Percentiles rank a stretch among this genome's conserved stretches.
These are phyloP conservation scores for Tuber calosporum DNA, from an alignment of 495 filamentous ascomycete species.

Conservation along the genomic window DNA sequence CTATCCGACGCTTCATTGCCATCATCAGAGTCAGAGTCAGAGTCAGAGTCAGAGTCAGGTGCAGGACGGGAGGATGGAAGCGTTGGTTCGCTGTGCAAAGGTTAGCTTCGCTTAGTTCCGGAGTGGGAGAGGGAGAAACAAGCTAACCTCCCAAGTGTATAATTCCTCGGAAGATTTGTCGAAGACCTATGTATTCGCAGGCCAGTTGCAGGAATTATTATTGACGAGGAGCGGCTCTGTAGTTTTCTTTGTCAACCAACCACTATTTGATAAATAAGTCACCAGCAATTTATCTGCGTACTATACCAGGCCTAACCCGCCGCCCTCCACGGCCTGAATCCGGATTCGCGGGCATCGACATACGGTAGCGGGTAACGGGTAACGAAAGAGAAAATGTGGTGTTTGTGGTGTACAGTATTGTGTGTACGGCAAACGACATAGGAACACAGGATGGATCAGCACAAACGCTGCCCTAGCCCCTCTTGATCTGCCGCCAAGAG, in stretches of 20 bases:
- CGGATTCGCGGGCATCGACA: background rate
- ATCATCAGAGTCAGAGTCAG: constrained; percentile 1
- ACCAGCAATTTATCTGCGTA: background rate
- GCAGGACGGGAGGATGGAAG: background rate
- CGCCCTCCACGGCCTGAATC: background rate
- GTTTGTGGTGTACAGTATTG: background rate
- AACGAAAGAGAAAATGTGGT: background rate
- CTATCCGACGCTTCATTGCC: constrained; percentile 10
- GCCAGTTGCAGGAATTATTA: constrained; percentile 36
- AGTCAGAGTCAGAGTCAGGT: constrained; percentile 1
- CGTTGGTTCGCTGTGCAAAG: constrained; percentile 12
- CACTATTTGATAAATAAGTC: background rate
- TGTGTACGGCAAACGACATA: too few species aligned
- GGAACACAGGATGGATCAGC: too few species aligned
- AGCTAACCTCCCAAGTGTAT: constrained; percentile 24
- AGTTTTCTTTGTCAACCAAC: background rate
- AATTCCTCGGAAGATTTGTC: constrained; percentile 29
- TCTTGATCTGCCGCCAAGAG: background rate
- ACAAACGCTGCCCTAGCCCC: background rate
- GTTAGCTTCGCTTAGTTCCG: background rate
- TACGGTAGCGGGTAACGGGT: background rate
- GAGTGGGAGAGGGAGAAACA: too few species aligned
- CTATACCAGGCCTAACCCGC: background rate
- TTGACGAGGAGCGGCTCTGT: constrained; percentile 12
- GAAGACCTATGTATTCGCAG: constrained; percentile 35